These are phyloP conservation scores for Penicillium chermesinum DNA, from an alignment of 495 filamentous ascomycete species.

Conservation along the genomic window DNA sequence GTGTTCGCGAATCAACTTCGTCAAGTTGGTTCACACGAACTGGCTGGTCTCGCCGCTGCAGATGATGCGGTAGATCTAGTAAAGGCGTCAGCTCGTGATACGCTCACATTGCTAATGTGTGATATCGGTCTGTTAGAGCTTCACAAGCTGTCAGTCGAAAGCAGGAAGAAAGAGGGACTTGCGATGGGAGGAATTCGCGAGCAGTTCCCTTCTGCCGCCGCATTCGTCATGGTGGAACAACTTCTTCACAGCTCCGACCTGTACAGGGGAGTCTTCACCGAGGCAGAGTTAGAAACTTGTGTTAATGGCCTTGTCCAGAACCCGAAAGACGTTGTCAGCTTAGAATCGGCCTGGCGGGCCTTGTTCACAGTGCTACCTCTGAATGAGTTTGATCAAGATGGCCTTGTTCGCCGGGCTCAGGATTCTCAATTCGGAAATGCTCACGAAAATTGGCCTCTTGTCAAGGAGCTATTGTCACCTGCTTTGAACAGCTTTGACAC, in stretches of 20 bases:
- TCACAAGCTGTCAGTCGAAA: constrained; percentile 56
- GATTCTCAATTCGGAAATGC: constrained; percentile 48
- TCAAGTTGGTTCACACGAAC: constrained; percentile 37
- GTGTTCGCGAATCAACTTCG: constrained; percentile 38
- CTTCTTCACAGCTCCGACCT: constrained; percentile 43
- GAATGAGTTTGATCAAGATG: constrained; percentile 65
- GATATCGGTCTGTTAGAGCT: constrained; percentile 45
- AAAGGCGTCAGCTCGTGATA: constrained; percentile 26
- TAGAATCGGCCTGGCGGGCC: constrained; percentile 71
- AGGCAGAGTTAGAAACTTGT: constrained; percentile 50
- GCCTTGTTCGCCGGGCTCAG: constrained; percentile 53
- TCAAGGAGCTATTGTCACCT: constrained; percentile 60
- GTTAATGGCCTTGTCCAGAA: constrained; percentile 9
- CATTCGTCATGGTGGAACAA: constrained; percentile 62
- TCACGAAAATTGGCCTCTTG: constrained; percentile 67
- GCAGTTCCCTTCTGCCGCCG: constrained; percentile 52
- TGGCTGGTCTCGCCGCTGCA: constrained; percentile 22
- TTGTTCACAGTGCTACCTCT: constrained; percentile 72
- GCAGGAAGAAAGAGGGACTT: constrained; percentile 46
- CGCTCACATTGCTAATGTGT: constrained; percentile 35
- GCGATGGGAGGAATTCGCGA: constrained; percentile 61
- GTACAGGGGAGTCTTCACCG: constrained; percentile 24
- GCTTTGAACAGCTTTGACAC: constrained; percentile 61
- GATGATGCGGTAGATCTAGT: constrained; percentile 25
- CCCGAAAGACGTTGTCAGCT: constrained; percentile 43